phyloP scores from a whole-genome alignment of 768 basidiomycete species.

The Bullera alba region DNA sequence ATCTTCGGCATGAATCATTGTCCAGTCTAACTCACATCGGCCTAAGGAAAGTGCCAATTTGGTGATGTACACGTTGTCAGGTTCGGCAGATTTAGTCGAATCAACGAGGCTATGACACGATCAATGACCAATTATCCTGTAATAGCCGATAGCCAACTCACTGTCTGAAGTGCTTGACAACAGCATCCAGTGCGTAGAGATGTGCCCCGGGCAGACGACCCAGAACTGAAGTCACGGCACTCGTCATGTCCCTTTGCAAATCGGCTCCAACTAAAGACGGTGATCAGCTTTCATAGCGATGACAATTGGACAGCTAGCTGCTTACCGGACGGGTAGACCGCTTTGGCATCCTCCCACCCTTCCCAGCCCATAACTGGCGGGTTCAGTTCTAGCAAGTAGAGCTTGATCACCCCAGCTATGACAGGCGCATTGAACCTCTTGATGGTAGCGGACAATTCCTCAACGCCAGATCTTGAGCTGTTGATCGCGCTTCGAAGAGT shows the following conservation, averaged over 20 bases:
- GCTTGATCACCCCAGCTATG: constrained; percentile 72
- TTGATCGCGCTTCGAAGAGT: constrained; percentile 80
- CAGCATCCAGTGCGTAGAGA: constrained; percentile 66
- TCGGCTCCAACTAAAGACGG: constrained; percentile 52
- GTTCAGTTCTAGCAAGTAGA: constrained; percentile 87
- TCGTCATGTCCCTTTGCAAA: constrained; percentile 52
- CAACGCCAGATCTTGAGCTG: constrained; percentile 48
- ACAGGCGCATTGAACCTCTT: constrained; percentile 76
- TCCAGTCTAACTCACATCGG: constrained; percentile 66
- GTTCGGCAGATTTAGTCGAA: constrained; percentile 61
- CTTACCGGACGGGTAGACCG: constrained; percentile 66
- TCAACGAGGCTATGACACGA: constrained; percentile 57
- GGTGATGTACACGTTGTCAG: constrained; percentile 69
- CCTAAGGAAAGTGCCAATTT: constrained; percentile 85
- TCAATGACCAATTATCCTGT: not conserved
- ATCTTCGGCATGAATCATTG: not conserved
- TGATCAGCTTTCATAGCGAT: not conserved
- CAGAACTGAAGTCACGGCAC: constrained; percentile 56
- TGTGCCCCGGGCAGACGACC: constrained; percentile 70
- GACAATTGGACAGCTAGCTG: not conserved
- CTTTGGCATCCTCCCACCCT: constrained; percentile 83
- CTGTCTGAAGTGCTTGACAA: constrained; percentile 70
- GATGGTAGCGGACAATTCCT: constrained; percentile 54
- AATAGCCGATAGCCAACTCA: constrained; percentile 46
- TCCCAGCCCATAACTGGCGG: constrained; percentile 79